Evolutionary conservation across 805 yeast species (phyloP).

Genomic region (Candida sakaeoensis): DNA sequence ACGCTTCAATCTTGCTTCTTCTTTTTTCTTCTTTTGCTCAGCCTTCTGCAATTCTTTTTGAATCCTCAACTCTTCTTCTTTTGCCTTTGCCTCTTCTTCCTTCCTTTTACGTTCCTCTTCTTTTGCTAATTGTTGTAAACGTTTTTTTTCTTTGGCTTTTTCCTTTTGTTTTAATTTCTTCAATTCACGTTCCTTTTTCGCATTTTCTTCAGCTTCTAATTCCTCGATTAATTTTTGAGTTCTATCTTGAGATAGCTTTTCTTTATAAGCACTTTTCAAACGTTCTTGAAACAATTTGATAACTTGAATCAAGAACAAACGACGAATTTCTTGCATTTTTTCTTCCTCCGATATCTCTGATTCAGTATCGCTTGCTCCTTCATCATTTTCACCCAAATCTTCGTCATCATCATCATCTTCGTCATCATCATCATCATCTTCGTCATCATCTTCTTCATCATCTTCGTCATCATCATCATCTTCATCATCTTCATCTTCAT

Average conservation of each 20-base stretch:
- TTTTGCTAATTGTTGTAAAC: slow-evolving; percentile 55
- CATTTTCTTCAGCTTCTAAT: slow-evolving; percentile 64
- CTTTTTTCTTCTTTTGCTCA: slow-evolving; percentile 38
- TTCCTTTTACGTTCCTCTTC: slow-evolving; percentile 57
- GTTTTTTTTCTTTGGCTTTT: slow-evolving; percentile 67
- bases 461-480: slow-evolving; percentile 28
- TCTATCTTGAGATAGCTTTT: slow-evolving; percentile 74
- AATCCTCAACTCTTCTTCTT: slow-evolving; percentile 27
- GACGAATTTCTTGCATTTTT: slow-evolving; percentile 73
- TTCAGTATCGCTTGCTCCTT: slow-evolving; percentile 31
- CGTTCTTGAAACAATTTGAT: slow-evolving; percentile 73
- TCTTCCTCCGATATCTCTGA: slow-evolving; percentile 48
- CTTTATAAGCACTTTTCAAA: slow-evolving; percentile 72
- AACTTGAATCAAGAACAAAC: slow-evolving; percentile 74
- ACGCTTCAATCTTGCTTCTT: slow-evolving; percentile 34
- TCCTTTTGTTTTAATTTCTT: slow-evolving; percentile 64
- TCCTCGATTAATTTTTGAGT: slow-evolving; percentile 61
- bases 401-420: slow-evolving; percentile 37
- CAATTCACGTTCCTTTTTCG: slow-evolving; percentile 62
- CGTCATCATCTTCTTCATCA: slow-evolving; percentile 25
- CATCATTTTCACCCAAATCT: slow-evolving; percentile 43
- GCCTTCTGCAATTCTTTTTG: slow-evolving; percentile 33
- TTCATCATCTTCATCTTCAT: slow-evolving; percentile 22
- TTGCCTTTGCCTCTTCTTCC: slow-evolving; percentile 47
- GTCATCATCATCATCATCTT: slow-evolving; percentile 25